phyloP scores from a whole-genome alignment of 2,329 filamentous ascomycete species.

The Aspergillus uvarum region DNA sequence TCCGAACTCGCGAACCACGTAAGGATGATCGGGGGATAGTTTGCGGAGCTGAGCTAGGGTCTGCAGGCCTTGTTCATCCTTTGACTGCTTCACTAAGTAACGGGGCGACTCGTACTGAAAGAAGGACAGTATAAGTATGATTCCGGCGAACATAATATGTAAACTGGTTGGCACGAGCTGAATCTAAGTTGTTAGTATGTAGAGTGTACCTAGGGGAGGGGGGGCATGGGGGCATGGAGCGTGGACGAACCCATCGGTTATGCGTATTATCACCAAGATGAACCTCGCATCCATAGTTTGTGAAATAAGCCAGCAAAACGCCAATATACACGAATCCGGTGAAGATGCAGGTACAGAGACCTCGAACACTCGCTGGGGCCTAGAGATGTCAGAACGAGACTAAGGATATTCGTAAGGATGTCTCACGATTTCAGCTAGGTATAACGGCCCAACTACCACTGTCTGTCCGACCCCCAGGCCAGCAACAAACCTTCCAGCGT shows the following conservation, averaged over 20 bases:
- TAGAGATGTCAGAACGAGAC: slow-evolving; percentile 3
- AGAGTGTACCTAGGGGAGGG: slow-evolving; percentile 11
- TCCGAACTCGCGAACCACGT: slow-evolving; percentile 61
- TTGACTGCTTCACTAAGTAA: slow-evolving; percentile 65
- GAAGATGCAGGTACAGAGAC: slow-evolving; percentile 71
- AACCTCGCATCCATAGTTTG: slow-evolving; percentile 63
- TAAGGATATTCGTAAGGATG: too few species aligned
- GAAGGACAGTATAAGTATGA: slow-evolving; percentile 70
- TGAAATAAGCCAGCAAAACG: slow-evolving; percentile 78
- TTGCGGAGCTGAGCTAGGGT: slow-evolving; percentile 57
- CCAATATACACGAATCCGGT: slow-evolving; percentile 72
- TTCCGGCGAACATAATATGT: slow-evolving; percentile 72
- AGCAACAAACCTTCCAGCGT: background rate
- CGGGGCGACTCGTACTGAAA: slow-evolving; percentile 69
- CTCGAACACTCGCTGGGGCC: slow-evolving; percentile 65
- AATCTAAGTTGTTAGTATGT: background rate
- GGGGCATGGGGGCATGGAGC: background rate
- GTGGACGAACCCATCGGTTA: slow-evolving; percentile 49
- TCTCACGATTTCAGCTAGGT: background rate
- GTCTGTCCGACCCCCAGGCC: background rate
- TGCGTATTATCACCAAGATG: slow-evolving; percentile 49
- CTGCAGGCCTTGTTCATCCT: slow-evolving; percentile 49
- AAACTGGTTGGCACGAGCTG: slow-evolving; percentile 65
- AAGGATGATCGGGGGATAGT: slow-evolving; percentile 59
- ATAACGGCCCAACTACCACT: background rate